Evolutionary conservation across 2,329 filamentous ascomycete genomes (phyloP).

Genomic region (Hypoxylon sp.): DNA sequence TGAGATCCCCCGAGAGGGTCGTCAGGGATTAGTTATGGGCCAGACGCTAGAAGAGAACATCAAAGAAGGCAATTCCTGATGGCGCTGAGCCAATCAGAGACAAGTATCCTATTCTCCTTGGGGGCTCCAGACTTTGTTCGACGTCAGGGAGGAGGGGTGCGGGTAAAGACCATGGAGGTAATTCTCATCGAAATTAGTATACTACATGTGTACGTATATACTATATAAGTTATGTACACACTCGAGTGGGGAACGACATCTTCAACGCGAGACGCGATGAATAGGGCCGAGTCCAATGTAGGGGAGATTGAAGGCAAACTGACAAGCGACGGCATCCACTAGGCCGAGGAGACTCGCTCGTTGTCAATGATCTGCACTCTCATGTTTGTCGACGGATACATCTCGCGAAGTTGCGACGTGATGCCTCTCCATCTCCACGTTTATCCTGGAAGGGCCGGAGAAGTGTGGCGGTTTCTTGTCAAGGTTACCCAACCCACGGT

Average conservation of each 20-base stretch:
- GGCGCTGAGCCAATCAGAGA: constrained; percentile 35
- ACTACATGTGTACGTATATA: too few relatives aligned
- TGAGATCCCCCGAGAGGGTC: constrained; percentile 34
- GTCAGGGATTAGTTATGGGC: constrained; percentile 37
- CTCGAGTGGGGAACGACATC: constrained; percentile 35
- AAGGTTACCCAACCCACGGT: constrained; percentile 40
- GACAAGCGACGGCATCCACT: constrained; percentile 38
- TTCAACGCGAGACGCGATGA: constrained; percentile 37
- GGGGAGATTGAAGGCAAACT: constrained; percentile 28
- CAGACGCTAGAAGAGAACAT: constrained; percentile 42
- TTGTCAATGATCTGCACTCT: constrained; percentile 28
- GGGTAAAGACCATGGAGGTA: constrained; percentile 32
- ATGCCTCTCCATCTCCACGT: constrained; percentile 10
- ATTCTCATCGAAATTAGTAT: constrained; percentile 8
- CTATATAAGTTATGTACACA: constrained; percentile 2
- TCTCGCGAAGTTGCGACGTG: constrained; percentile 7
- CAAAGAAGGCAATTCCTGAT: constrained; percentile 43
- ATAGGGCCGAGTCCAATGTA: constrained; percentile 39
- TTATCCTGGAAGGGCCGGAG: constrained; percentile 17
- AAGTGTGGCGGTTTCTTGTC: constrained; percentile 19
- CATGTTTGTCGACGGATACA: constrained; percentile 16
- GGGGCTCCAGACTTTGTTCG: constrained; percentile 39
- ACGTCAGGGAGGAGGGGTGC: constrained; percentile 42
- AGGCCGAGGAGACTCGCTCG: constrained; percentile 30
- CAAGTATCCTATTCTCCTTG: constrained; percentile 19